These are phyloP conservation scores for Yarrowia divulgata DNA, from an alignment of 805 yeast genomes.

Conservation along the genomic window DNA sequence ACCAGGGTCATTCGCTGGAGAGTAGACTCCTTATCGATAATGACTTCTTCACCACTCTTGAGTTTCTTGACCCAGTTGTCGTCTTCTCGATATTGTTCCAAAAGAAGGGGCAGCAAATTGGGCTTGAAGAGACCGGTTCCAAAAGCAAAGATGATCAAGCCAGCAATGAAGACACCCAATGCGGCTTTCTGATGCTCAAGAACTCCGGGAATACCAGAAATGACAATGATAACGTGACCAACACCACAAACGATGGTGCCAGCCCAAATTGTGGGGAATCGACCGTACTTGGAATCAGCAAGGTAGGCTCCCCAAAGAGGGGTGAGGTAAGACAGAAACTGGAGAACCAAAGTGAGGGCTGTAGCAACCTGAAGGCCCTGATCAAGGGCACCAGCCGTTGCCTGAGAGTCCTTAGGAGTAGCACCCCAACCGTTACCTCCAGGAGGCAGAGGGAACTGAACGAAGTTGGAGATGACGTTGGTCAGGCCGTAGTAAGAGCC, in stretches of 20 bases:
- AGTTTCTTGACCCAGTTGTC: constrained; percentile 61
- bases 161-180: constrained; percentile 51
- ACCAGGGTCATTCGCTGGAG: constrained; percentile 53
- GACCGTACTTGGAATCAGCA: constrained; percentile 59
- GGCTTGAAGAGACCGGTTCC: constrained; percentile 66
- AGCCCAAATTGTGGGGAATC: constrained; percentile 58
- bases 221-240: constrained; percentile 57
- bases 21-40: constrained; percentile 56
- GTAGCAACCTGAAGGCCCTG: constrained; percentile 57
- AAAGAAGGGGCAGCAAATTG: constrained; percentile 50
- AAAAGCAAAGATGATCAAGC: constrained; percentile 43
- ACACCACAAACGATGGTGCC: constrained; percentile 59
- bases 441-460: constrained; percentile 60
- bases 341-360: constrained; percentile 57
- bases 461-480: constrained; percentile 57
- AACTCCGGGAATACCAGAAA: constrained; percentile 66
- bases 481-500: constrained; percentile 61
- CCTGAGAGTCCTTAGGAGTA: constrained; percentile 50
- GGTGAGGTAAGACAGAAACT: constrained; percentile 51
- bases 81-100: constrained; percentile 62
- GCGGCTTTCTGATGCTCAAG: constrained; percentile 67
- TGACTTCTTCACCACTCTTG: constrained; percentile 62
- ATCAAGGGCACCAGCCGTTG: constrained; percentile 60
- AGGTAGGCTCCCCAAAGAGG: constrained; percentile 63
- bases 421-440: constrained; percentile 59